phyloP scores from a whole-genome alignment of 345 rosid species.

The Sonneratia caseolaris region DNA sequence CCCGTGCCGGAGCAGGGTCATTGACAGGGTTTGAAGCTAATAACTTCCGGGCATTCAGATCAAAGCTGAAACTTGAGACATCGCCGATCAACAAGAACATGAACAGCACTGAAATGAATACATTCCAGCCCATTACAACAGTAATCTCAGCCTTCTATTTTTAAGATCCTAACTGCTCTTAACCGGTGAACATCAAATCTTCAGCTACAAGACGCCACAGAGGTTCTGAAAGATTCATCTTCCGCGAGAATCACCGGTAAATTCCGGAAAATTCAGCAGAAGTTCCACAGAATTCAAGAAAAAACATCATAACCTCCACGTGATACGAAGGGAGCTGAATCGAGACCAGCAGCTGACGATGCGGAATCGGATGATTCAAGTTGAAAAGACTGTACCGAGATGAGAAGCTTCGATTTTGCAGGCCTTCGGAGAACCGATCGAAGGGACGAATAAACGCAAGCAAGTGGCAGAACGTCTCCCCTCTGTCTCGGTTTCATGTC shows the following conservation, averaged over 20 bases:
- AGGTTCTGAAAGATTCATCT: slow-evolving; percentile 3
- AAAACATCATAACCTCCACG: slow-evolving; percentile 13
- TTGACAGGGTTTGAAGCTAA: slow-evolving; percentile 19
- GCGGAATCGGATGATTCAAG: background rate
- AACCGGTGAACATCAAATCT: background rate
- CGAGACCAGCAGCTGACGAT: background rate
- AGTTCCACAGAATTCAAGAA: background rate
- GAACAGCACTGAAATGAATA: slow-evolving; percentile 23
- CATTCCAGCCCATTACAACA: slow-evolving; percentile 30
- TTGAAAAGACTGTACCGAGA: background rate
- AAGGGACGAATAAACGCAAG: background rate
- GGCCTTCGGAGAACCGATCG: background rate
- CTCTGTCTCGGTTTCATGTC: background rate
- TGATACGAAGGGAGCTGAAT: background rate
- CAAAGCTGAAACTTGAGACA: slow-evolving; percentile 20
- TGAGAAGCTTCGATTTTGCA: background rate
- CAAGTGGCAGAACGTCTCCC: background rate
- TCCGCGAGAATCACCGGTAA: background rate
- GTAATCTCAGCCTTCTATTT: background rate
- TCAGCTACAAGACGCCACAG: background rate
- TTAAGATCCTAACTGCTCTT: background rate
- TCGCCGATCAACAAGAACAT: slow-evolving; percentile 29
- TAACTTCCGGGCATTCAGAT: slow-evolving; percentile 18
- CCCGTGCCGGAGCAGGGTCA: slow-evolving; percentile 18
- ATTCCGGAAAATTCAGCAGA: background rate